Base-by-base conservation (phyloP, 495 filamentous ascomycete genomes). In the Penicillium coprophilum region DNA sequence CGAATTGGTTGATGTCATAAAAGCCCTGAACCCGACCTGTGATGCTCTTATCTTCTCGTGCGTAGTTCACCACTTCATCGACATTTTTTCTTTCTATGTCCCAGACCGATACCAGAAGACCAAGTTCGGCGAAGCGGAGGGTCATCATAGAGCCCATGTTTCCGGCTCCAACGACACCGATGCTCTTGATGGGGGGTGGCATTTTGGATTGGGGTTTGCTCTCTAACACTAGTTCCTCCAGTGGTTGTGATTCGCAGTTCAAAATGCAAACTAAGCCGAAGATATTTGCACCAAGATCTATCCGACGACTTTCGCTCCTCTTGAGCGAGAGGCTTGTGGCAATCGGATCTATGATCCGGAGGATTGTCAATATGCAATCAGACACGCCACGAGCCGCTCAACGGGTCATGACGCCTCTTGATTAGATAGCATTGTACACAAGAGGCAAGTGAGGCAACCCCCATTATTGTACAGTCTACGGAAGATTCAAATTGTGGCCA, bases 121-220 rank as follows among this genome's bases (percentile, higher is more conserved):
- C 84, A 2, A 83, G 62, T 57, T 88, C 85, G 5, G 84, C 81
- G 50, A 90, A 82, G 9, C 83, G 77, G 23, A 88, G 75, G n/a
- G 82, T 71, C 80, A 89, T 85, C 60, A 79, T 80, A 17, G 80
- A 80, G 50, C 85, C 85, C 85, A 87, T 88, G 61, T 76, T 82
- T n/a, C 84, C 84, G 60, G 78, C 81, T 19, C 85, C 84, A 46
- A 89, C 79, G 58, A 87, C 78, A 28, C 82, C 83, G 38, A 88
- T 76, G 73, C 80, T 63, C 46, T 73, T 70, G 62, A 71, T 76
- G 27, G 55, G 13, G 13, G 60, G 45, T 21, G 63, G 53, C 69
- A 72, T 72, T 36, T 13, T 68, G 53, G 13, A 19, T 19, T 19
- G 13, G 20, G 19, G 1, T 47, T 19, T 9, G 23, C 32, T n/a